A percentile compares a stretch with the other conserved stretches of the same genome.
Conservation (phyloP, 176 grass and related monocot genomes). For the Eremochloa ophiuroides region DNA sequence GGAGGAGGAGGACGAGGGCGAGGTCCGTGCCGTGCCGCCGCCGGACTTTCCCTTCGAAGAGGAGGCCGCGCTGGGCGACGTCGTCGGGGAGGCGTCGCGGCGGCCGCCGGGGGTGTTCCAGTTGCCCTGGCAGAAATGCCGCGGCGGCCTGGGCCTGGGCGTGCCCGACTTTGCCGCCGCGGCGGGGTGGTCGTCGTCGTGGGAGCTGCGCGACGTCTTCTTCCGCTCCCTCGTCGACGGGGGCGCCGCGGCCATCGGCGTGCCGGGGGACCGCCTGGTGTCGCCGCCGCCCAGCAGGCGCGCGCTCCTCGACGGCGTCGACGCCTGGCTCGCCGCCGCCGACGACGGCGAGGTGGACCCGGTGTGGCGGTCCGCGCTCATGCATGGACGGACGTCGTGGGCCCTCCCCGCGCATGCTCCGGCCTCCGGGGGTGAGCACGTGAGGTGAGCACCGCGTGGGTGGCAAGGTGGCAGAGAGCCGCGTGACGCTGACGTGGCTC, state of each 20-base stretch:
- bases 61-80: not conserved
- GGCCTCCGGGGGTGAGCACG: too few species aligned
- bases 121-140: conserved; percentile 59
- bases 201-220: conserved; percentile 77
- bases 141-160: conserved; percentile 26
- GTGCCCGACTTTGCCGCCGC: not conserved
- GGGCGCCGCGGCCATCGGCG: conserved; percentile 40
- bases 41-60: conserved; percentile 37
- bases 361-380: conserved; percentile 58
- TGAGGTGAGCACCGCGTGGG: too few species aligned
- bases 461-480: too few species aligned
- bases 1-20: conserved; percentile 17
- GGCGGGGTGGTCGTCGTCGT: not conserved
- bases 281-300: conserved; percentile 25
- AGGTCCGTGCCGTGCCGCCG: not conserved
- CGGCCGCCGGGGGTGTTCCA: conserved; percentile 65
- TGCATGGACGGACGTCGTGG: not conserved
- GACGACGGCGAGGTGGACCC: conserved; percentile 47
- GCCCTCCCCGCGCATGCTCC: not conserved
- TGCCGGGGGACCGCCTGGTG: conserved; percentile 57
- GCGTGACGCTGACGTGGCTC: conserved; percentile 21
- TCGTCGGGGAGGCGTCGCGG: conserved; percentile 33
- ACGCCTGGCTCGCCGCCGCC: conserved; percentile 44
- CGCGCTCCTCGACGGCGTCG: conserved; percentile 55
- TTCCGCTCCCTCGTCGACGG: conserved; percentile 72